Conservation (phyloP, 176 grass and related monocot genomes). For the Phyllostachys edulis region DNA sequence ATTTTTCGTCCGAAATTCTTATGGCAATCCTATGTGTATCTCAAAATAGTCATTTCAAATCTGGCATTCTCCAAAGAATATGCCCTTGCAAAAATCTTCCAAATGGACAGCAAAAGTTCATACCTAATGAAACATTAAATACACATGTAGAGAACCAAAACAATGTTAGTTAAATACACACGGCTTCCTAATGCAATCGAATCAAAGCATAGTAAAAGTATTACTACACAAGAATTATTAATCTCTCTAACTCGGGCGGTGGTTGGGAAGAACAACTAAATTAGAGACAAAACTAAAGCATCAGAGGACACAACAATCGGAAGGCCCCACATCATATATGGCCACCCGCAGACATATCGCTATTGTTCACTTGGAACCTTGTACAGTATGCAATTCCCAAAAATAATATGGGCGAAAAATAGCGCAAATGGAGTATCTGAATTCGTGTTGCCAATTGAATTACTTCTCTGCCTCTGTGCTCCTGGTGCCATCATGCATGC, state of each 20-base stretch:
- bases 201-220: neutral
- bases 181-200: neutral
- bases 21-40: neutral
- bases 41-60: neutral
- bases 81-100: constrained; percentile 27
- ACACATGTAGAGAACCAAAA: neutral
- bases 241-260: neutral
- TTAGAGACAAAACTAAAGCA: neutral
- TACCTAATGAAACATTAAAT: constrained; percentile 11
- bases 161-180: neutral
- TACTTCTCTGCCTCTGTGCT: neutral
- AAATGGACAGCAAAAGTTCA: constrained; percentile 25
- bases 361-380: constrained; percentile 43
- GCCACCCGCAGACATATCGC: constrained; percentile 17
- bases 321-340: neutral
- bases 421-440: neutral
- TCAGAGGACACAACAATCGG: neutral
- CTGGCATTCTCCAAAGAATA: constrained; percentile 16
- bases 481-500: constrained; percentile 11
- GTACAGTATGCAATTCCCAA: constrained; percentile 13
- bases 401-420: neutral
- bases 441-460: neutral
- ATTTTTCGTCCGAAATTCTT: neutral
- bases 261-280: neutral
- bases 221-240: neutral